Evolutionary conservation across 441 rosid genomes (phyloP), one percentile per base, ranked within the genome.

Genomic region (Cnidoscolus chayamansa): DNA sequence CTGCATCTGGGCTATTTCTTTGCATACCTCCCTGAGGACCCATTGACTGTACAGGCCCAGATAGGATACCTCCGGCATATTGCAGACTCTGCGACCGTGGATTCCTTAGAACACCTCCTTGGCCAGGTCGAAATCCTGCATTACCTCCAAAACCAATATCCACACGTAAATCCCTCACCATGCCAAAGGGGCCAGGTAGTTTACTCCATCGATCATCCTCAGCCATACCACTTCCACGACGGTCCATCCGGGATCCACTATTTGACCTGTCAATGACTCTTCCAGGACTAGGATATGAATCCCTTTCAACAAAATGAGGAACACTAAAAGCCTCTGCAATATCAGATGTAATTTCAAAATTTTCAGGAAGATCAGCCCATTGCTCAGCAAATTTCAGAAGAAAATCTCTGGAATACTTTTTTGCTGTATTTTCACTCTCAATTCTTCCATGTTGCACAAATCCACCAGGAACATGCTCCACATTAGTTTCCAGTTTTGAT

Each of bases 341-440:
- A 71, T 90, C 96, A 55, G 89, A 15, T 32, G 79, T 43, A 66
- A 85, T 69, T 47, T 79, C 86, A 81, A 93, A 90, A 51, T 87
- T 86, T 63, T 81, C 84, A 1, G 97, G 99, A 74, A 90, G 97
- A 80, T 81, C 80, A 80, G 86, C 78, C 79, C 80, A 90, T 77
- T 86, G 84, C 30, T 87, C 92, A 2, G 89, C 78, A 83, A 91
- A 96, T 81, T 88, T 93, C 62, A 93, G 80, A 31, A 91, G 92
- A 78, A 96, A 96, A 83, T 96, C 99, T 71, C 97, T 86, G 31
- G 99, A 96, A 82, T 96, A 96, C 73, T 87, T 91, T 84, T 89
- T 93, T 48, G 78, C 83, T 57, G 79, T 63, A 72, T 73, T 80
- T 70, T 75, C 81, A 81, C 72, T 76, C 57, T 80, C 77, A 77